phyloP scores from a whole-genome alignment of 768 basidiomycete species.

The Panaeolus cyanescens region DNA sequence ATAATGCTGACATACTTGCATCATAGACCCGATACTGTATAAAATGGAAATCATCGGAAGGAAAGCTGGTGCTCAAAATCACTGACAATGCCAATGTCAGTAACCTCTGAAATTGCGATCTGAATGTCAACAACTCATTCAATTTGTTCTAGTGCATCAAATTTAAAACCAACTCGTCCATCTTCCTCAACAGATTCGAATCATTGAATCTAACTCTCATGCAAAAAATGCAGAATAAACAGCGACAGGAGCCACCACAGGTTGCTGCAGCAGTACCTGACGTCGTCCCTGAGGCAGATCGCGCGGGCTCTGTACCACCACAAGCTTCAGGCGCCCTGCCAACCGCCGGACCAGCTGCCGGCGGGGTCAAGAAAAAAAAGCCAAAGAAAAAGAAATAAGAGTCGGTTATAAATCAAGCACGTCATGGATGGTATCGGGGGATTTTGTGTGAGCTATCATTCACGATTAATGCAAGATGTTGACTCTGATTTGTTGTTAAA shows the following conservation, averaged over 20 bases:
- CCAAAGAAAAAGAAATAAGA: conserved; percentile 73
- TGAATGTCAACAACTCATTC: not conserved
- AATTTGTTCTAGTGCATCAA: conserved; percentile 74
- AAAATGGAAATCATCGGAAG: conserved; percentile 87
- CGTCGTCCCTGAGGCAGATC: conserved; percentile 18
- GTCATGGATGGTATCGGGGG: not conserved
- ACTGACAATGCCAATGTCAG: conserved; percentile 88
- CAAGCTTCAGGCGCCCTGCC: conserved; percentile 33
- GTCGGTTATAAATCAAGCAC: not conserved
- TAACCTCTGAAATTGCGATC: conserved; percentile 13
- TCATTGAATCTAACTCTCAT: conserved; percentile 84
- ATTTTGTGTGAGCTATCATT: not conserved
- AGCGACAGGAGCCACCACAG: conserved; percentile 34
- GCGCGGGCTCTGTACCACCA: conserved; percentile 28
- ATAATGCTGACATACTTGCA: conserved; percentile 7
- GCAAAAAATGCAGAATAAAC: conserved; percentile 80
- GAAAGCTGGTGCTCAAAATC: conserved; percentile 89
- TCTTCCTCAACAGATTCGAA: conserved; percentile 97
- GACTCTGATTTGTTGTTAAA: not conserved
- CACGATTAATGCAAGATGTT: not conserved
- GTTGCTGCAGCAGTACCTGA: conserved; percentile 24
- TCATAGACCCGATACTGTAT: conserved; percentile 84
- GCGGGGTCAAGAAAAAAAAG: conserved; percentile 83
- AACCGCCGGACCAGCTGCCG: conserved; percentile 40
- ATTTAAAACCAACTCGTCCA: conserved; percentile 93